Evolutionary conservation across 1,139 yeast genomes (phyloP).

Genomic region (Kurtzmaniella natalensis): DNA sequence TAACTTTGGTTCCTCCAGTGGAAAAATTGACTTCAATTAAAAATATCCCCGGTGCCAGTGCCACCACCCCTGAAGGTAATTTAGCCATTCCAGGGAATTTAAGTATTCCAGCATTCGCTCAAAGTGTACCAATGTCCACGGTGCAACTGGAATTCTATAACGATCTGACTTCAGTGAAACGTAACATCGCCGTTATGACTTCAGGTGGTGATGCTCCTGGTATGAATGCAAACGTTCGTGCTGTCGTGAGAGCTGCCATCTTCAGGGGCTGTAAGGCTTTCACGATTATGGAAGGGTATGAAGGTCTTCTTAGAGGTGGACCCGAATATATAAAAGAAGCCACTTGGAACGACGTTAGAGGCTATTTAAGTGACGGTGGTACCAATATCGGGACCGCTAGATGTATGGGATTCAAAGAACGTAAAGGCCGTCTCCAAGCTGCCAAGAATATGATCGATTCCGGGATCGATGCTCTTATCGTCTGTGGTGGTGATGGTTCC

Average conservation of each 20-base stretch:
- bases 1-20: conserved; percentile 47
- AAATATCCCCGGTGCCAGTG: background rate
- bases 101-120: conserved; percentile 1
- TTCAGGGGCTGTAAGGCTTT: conserved; percentile 67
- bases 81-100: background rate
- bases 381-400: conserved; percentile 82
- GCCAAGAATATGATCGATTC: conserved; percentile 65
- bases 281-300: conserved; percentile 75
- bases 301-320: conserved; percentile 72
- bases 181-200: conserved; percentile 79
- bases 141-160: conserved; percentile 15
- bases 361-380: conserved; percentile 73
- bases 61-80: background rate
- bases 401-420: conserved; percentile 61
- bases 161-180: conserved; percentile 13
- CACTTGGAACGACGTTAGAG: conserved; percentile 77
- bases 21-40: conserved; percentile 11
- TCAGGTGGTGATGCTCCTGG: conserved; percentile 89
- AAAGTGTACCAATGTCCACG: conserved; percentile 10
- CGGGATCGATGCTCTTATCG: conserved; percentile 76
- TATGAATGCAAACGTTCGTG: conserved; percentile 79
- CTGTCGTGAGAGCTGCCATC: conserved; percentile 73
- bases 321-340: conserved; percentile 53
- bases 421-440: conserved; percentile 63
- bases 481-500: conserved; percentile 86